A percentile compares a stretch with the other conserved stretches of the same genome.
phyloP scores from a whole-genome alignment of 345 rosid species.

The Melastoma malabathricum region DNA sequence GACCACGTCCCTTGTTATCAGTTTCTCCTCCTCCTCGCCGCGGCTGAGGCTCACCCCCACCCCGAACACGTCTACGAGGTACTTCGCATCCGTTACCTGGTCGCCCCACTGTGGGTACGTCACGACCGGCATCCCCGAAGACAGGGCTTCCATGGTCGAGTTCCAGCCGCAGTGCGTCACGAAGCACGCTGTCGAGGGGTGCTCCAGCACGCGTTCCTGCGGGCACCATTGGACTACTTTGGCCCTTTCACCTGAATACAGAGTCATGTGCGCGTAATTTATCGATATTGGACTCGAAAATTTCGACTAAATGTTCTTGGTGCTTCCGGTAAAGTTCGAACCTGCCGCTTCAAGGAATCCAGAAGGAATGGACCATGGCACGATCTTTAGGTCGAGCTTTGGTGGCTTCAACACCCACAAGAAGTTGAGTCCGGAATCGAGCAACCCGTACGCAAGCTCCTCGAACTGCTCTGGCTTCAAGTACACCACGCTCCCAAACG shows the following conservation, averaged over 20 bases:
- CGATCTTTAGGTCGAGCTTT: slow-evolving; percentile 16
- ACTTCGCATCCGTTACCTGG: slow-evolving; percentile 65
- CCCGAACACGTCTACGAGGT: slow-evolving; percentile 46
- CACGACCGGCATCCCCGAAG: slow-evolving; percentile 51
- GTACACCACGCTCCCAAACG: slow-evolving; percentile 56
- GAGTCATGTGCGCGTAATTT: no score
- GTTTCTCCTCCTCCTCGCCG: slow-evolving; percentile 45
- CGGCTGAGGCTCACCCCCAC: slow-evolving; percentile 54
- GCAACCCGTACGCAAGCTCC: slow-evolving; percentile 57
- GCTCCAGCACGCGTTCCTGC: slow-evolving; percentile 59
- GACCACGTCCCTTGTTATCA: slow-evolving; percentile 50
- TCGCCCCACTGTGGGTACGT: slow-evolving; percentile 84
- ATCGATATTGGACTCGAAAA: no score
- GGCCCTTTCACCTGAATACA: slow-evolving; percentile 23
- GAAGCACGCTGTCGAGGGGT: slow-evolving; percentile 57
- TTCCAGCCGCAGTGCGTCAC: slow-evolving; percentile 93
- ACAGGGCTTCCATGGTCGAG: slow-evolving; percentile 63
- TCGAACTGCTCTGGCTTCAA: slow-evolving; percentile 55
- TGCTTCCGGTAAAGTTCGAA: no score
- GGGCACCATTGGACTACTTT: slow-evolving; percentile 65
- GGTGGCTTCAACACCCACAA: slow-evolving; percentile 70
- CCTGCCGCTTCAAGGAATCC: slow-evolving; percentile 39
- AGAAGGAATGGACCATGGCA: slow-evolving; percentile 37
- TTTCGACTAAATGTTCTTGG: no score
- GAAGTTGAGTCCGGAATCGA: slow-evolving; percentile 43